Conservation (phyloP, 208 protist genomes). For the Leishmania amazonensis region DNA sequence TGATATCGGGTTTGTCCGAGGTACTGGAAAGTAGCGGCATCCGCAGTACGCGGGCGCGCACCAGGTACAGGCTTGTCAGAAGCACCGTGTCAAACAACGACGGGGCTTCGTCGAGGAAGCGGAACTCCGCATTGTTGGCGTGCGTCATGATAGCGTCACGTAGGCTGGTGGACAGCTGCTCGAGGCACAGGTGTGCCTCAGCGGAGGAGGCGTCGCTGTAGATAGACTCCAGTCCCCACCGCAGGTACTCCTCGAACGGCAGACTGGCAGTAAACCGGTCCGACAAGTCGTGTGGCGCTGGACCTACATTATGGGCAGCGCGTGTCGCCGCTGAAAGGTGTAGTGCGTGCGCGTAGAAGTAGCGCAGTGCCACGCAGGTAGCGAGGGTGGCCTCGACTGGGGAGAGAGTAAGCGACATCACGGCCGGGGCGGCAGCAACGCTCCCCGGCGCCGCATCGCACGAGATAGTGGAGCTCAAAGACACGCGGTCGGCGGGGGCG, state of each 20-base stretch:
- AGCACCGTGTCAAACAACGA: slow-evolving; percentile 59
- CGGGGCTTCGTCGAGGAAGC: slow-evolving; percentile 49
- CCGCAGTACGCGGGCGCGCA: slow-evolving; percentile 62
- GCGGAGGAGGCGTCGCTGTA: slow-evolving; percentile 35
- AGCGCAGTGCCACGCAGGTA: slow-evolving; percentile 61
- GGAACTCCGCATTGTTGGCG: slow-evolving; percentile 57
- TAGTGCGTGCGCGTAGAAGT: slow-evolving; percentile 58
- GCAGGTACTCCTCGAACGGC: slow-evolving; percentile 50
- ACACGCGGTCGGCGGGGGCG: slow-evolving; percentile 28
- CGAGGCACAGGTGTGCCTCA: slow-evolving; percentile 59
- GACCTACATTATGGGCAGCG: slow-evolving; percentile 15
- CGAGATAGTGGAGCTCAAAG: slow-evolving; percentile 44
- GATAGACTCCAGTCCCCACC: slow-evolving; percentile 56
- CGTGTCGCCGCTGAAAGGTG: slow-evolving; percentile 20
- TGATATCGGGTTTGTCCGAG: background rate
- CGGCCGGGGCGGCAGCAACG: slow-evolving; percentile 1
- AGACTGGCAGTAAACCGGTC: slow-evolving; percentile 59
- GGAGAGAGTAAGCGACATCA: slow-evolving; percentile 59
- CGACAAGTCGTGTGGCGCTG: slow-evolving; percentile 23
- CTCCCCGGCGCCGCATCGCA: background rate
- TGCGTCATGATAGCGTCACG: slow-evolving; percentile 66
- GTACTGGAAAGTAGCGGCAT: slow-evolving; percentile 40
- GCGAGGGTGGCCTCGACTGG: slow-evolving; percentile 74
- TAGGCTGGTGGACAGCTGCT: slow-evolving; percentile 73
- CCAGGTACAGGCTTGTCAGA: slow-evolving; percentile 67